Base-by-base conservation (phyloP, 2,329 filamentous ascomycete species). In the Neofusicoccum ribis region DNA sequence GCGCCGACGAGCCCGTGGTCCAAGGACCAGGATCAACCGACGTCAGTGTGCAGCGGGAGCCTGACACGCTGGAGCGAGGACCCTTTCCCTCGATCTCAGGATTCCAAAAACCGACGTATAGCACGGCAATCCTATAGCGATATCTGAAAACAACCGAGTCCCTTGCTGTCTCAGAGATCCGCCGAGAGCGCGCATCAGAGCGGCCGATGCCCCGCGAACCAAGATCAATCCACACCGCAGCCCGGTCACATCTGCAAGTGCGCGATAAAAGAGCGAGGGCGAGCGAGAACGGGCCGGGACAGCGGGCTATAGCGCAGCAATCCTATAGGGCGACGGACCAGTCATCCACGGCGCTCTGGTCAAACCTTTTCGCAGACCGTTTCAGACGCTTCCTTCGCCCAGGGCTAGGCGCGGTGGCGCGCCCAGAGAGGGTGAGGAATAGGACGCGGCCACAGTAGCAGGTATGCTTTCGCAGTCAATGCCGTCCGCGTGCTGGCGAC, bases 81-180 rank as follows among this genome's bases (percentile, higher is more conserved):
- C 17, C 12, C n/a, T 11, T 37, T 27, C 23, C 15, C 27, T 47
- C 43, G 56, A 60, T 60, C 56, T 59, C 31, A 39, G 14, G 56
- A 36, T 7, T 23, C 43, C 41, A 49, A 37, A 47, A 47, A 14
- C 31, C 31, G 56, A 41, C 41, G n/a, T 47, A 47, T 60, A 60
- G 11, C 44, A 6, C 14, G 56, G 2, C 31, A n/a, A 60, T 60
- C 56, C 37, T 60, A 60, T 47, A 46, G 31, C 23, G n/a, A 7
- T 20, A 31, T 47, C 27, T 15, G 41, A 5, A 60, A 23, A 47
- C 41, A 34, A 15, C 47, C 41, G 27, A 44, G 54, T 11, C 15
- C 54, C 20, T 59, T 12, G 27, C 20, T 31, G 56, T 60, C 56
- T 60, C 56, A 60, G 43, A 60, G n/a, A 60, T 47, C n/a, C 56